These are phyloP conservation scores for Aquilaria agallochum DNA, from an alignment of 441 rosid genomes.

Conservation along the genomic window DNA sequence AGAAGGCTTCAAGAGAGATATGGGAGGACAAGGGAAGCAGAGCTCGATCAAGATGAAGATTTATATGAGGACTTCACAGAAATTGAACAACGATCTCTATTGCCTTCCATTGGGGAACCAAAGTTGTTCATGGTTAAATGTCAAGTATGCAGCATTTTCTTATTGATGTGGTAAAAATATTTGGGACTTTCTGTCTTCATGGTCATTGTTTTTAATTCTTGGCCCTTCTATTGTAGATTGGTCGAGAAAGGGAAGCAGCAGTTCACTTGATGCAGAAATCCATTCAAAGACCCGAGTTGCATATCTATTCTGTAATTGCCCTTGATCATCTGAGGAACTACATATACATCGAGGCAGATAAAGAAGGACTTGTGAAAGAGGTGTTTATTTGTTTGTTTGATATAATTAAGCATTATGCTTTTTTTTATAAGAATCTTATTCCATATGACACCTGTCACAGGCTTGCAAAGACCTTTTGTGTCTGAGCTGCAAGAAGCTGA, in stretches of 20 bases:
- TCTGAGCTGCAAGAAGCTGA: constrained; percentile 50
- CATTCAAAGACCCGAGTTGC: constrained; percentile 79
- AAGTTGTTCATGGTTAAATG: constrained; percentile 97
- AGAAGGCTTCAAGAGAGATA: constrained; percentile 69
- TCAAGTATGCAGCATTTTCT: constrained; percentile 40
- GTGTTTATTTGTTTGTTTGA: constrained; percentile 22
- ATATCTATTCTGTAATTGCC: constrained; percentile 77
- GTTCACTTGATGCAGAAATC: constrained; percentile 85
- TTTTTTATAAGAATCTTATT: not conserved
- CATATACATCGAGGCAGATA: constrained; percentile 89
- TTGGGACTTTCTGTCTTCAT: not conserved
- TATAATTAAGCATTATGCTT: not conserved
- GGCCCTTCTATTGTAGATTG: constrained; percentile 50
- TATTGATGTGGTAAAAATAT: not conserved
- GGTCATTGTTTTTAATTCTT: constrained; percentile 6
- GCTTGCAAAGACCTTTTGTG: constrained; percentile 87
- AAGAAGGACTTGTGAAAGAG: constrained; percentile 95
- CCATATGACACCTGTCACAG: constrained; percentile 25
- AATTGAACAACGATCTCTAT: constrained; percentile 89
- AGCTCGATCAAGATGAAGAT: constrained; percentile 66
- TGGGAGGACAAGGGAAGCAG: constrained; percentile 51
- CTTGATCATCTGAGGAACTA: constrained; percentile 88
- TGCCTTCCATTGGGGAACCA: constrained; percentile 93
- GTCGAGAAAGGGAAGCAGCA: constrained; percentile 83
- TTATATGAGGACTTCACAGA: constrained; percentile 60